Evolutionary conservation across 2,329 filamentous ascomycete genomes (phyloP), one percentile per base, ranked within the genome.

Genomic region (Aspergillus cejpii): DNA sequence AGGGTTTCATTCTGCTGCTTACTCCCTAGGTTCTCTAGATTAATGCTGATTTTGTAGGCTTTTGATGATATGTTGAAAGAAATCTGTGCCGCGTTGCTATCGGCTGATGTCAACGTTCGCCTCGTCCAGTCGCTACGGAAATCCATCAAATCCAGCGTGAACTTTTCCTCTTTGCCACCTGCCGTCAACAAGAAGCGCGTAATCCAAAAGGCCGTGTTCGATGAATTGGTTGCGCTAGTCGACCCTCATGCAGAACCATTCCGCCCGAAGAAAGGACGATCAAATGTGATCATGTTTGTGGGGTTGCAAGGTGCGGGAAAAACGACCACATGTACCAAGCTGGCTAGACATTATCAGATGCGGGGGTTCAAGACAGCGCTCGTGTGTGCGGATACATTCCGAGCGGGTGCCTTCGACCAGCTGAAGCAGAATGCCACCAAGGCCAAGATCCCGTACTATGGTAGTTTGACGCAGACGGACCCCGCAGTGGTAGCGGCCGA

Each of bases 231-330:
- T 55, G 84, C 88, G 61, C 83, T 98, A 40, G 92, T 98, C 56
- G 89, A 98, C 61, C 92, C 92, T 20, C 91, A 97, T 69, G 84
- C 87, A 59, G 90, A 95, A 55, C 85, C 91, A 0, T 98, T 95
- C 76, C 92, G 94, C 67, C 90, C 91, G 17, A 95, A 94, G 74
- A 98, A 97, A 72, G 89, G 90, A 54, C 92, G 89, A 66, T 77
- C 85, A 52, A 98, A 96, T 67, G 87, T 98, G 63, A 96, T 98
- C 69, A 98, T 98, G 92, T 97, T 98, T 66, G 92, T 98, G 51
- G 92, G 92, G 72, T 77, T 98, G 39, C 92, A 98, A 70, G 92
- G 92, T 75, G 88, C 91, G 4, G 92, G 92, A 67, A 98, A 98
- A 71, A 98, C 92, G 19, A 98, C 92, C 1, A 94, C 91, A 10